phyloP scores from a whole-genome alignment of 2,329 filamentous ascomycete genomes.

The Falciphora oryzae region DNA sequence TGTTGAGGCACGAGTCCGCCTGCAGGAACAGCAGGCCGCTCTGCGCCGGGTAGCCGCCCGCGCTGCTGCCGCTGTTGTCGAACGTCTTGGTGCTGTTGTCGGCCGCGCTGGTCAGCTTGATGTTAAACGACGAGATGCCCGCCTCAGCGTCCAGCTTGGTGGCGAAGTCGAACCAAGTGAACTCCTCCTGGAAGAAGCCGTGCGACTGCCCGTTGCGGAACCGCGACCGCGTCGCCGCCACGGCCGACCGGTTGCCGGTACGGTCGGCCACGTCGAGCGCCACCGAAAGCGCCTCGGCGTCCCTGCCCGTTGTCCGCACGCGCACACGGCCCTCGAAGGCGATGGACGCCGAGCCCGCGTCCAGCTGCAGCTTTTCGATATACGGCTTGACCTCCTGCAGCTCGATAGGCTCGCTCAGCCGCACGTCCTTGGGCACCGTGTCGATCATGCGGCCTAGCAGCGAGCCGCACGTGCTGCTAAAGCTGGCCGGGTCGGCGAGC shows the following conservation, averaged over 20 bases:
- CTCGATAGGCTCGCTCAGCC: slow-evolving; percentile 41
- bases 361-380: slow-evolving; percentile 42
- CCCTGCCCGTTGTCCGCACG: slow-evolving; percentile 50
- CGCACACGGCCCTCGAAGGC: slow-evolving; percentile 50
- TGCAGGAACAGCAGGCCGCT: not conserved
- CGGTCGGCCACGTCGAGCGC: slow-evolving; percentile 18
- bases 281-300: slow-evolving; percentile 35
- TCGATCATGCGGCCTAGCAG: slow-evolving; percentile 58
- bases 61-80: not conserved
- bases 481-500: slow-evolving; percentile 38
- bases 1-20: not conserved
- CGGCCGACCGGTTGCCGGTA: slow-evolving; percentile 10
- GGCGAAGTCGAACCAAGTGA: slow-evolving; percentile 26
- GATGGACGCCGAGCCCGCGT: slow-evolving; percentile 40
- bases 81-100: slow-evolving; percentile 16
- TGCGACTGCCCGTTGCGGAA: slow-evolving; percentile 17
- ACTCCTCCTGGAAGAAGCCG: slow-evolving; percentile 22
- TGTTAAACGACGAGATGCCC: slow-evolving; percentile 26
- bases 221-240: not conserved
- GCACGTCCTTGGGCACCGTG: slow-evolving; percentile 45
- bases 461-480: slow-evolving; percentile 40
- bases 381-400: slow-evolving; percentile 55
- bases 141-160: slow-evolving; percentile 19
- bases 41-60: not conserved
- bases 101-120: slow-evolving; percentile 22